These are phyloP conservation scores for Podospora bellae-mahoneyi DNA, from an alignment of 495 filamentous ascomycete species.

Conservation along the genomic window DNA sequence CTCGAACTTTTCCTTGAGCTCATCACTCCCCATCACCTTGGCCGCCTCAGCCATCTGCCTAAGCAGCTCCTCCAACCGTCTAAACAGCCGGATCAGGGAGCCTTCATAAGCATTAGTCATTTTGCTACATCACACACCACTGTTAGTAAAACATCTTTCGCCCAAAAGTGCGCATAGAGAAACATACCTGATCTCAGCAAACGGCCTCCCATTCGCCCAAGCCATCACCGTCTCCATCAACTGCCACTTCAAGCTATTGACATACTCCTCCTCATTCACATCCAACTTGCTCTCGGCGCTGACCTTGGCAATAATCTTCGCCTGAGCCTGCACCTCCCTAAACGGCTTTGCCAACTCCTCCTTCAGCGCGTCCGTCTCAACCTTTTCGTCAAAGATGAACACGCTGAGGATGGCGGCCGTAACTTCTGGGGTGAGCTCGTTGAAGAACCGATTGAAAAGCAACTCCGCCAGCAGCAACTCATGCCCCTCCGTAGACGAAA, in stretches of 20 bases:
- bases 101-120: constrained; percentile 99
- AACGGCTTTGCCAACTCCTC: constrained; percentile 84
- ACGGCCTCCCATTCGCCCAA: constrained; percentile 89
- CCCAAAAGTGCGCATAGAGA: neutral
- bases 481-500: constrained; percentile 76
- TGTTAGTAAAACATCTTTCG: constrained; percentile 25
- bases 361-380: constrained; percentile 65
- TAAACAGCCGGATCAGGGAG: constrained; percentile 91
- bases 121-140: constrained; percentile 55
- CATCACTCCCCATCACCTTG: constrained; percentile 96
- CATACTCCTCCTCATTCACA: constrained; percentile 89
- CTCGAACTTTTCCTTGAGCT: constrained; percentile 88
- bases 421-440: constrained; percentile 84
- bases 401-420: constrained; percentile 80
- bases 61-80: constrained; percentile 90
- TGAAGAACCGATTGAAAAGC: constrained; percentile 96
- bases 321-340: constrained; percentile 78
- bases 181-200: constrained; percentile 91
- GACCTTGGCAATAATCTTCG: constrained; percentile 82
- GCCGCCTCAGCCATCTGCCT: constrained; percentile 95
- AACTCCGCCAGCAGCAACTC: constrained; percentile 89
- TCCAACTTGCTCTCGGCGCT: constrained; percentile 88
- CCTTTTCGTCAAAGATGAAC: constrained; percentile 97
- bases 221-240: constrained; percentile 95
- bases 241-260: constrained; percentile 80